phyloP scores from a whole-genome alignment of 768 basidiomycete species.

The Tulasnella sp. region DNA sequence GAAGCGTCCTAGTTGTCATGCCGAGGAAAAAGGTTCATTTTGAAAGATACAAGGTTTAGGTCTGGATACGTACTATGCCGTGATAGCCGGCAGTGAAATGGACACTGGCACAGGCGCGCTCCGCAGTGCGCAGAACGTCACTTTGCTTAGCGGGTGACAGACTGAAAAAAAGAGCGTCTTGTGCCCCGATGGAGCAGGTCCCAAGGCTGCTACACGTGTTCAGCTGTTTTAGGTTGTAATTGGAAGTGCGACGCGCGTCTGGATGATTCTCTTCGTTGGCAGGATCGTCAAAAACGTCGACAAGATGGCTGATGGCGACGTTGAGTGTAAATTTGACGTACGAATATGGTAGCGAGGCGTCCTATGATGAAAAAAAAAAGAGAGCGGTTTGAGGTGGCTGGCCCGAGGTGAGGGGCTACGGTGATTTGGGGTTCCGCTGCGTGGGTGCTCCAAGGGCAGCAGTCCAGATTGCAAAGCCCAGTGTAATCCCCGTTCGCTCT shows the following conservation, averaged over 20 bases:
- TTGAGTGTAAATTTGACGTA: not conserved
- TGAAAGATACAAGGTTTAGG: not conserved
- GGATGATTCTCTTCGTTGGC: slow-evolving; percentile 5
- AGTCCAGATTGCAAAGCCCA: slow-evolving; percentile 8
- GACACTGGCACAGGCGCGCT: not conserved
- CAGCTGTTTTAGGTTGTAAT: slow-evolving; percentile 7
- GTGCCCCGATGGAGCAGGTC: slow-evolving; percentile 4
- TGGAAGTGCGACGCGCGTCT: slow-evolving; percentile 7
- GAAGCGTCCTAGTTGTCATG: not conserved
- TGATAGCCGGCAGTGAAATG: slow-evolving; percentile 3
- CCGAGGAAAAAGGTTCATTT: not conserved
- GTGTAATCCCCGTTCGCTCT: slow-evolving; percentile 5
- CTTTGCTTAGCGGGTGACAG: not conserved
- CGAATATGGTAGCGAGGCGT: not conserved
- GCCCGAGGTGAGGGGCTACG: not conserved
- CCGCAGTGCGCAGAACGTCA: not conserved
- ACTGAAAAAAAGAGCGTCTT: not conserved
- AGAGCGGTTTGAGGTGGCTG: not conserved
- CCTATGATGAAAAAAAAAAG: not conserved
- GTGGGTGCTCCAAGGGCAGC: not conserved
- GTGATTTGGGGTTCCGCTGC: slow-evolving; percentile 4
- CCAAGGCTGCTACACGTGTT: not conserved
- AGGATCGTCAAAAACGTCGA: slow-evolving; percentile 8
- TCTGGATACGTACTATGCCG: slow-evolving; percentile 8
- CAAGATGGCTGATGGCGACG: not conserved